A percentile compares a stretch with the other conserved stretches of the same genome.
phyloP scores from a whole-genome alignment of 106 monocot genomes.

The Phalaenopsis aphrodite region DNA sequence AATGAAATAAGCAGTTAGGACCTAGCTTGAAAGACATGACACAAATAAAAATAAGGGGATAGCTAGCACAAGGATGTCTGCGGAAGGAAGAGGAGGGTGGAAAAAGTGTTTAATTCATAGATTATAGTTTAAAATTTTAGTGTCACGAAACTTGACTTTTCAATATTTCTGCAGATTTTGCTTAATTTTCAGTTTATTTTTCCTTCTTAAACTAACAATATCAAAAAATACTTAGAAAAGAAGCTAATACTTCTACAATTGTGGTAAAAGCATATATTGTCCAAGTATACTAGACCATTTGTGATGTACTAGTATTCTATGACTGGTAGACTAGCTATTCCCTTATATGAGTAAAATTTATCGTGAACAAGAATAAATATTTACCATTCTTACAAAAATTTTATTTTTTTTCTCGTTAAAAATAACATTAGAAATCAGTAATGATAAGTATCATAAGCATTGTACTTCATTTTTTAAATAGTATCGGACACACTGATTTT shows the following conservation, averaged over 20 bases:
- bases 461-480: neutral
- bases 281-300: neutral
- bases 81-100: neutral
- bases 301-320: constrained; percentile 1
- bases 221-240: neutral
- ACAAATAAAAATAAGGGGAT: too few relatives aligned
- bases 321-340: neutral
- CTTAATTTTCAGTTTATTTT: neutral
- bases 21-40: neutral
- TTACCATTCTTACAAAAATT: neutral
- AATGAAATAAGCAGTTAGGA: neutral
- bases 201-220: neutral
- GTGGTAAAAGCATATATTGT: neutral
- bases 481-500: neutral
- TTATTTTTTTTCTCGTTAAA: neutral
- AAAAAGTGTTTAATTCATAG: neutral
- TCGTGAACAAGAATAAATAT: neutral
- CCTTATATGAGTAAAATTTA: neutral
- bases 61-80: too few relatives aligned
- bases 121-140: neutral
- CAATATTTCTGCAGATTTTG: neutral
- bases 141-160: neutral
- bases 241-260: neutral
- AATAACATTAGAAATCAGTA: neutral
- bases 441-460: neutral